Evolutionary conservation across 2,329 filamentous ascomycete genomes (phyloP).

Genomic region (Aspergillus ochraceus): DNA sequence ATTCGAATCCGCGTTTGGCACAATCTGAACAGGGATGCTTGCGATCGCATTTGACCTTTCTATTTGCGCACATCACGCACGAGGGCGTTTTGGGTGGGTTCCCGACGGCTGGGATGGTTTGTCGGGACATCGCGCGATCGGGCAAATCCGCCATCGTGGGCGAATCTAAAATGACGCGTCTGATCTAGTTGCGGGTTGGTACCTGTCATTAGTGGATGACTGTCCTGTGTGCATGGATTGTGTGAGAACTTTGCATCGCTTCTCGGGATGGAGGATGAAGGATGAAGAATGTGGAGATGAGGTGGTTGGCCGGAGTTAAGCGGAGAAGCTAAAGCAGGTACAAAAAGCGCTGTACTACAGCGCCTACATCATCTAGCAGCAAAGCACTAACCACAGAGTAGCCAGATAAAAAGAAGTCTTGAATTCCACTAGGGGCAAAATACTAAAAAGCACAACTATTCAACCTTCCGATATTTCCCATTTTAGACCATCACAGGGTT

Average conservation of each 20-base stretch:
- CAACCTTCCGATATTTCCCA: neutral
- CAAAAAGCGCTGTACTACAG: neutral
- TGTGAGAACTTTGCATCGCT: neutral
- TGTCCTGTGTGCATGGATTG: neutral
- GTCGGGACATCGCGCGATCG: neutral
- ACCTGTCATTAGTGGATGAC: neutral
- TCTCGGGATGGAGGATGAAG: neutral
- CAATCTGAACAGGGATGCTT: slow-evolving; percentile 8
- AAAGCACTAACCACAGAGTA: neutral
- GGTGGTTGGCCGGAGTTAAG: neutral
- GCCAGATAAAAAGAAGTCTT: neutral
- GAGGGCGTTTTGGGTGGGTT: slow-evolving; percentile 5
- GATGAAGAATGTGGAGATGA: neutral
- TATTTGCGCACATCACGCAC: slow-evolving; percentile 5
- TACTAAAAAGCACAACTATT: neutral
- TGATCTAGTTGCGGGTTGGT: neutral
- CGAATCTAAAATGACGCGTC: neutral
- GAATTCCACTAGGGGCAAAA: neutral
- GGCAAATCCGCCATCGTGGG: neutral
- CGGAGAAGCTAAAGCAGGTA: neutral
- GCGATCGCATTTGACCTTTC: slow-evolving; percentile 11
- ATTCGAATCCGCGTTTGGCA: neutral
- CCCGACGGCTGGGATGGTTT: neutral
- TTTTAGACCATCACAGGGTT: neutral
- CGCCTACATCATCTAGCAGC: neutral